Evolutionary conservation across 2,329 filamentous ascomycete genomes (phyloP).

Genomic region (Fusarium sp.): DNA sequence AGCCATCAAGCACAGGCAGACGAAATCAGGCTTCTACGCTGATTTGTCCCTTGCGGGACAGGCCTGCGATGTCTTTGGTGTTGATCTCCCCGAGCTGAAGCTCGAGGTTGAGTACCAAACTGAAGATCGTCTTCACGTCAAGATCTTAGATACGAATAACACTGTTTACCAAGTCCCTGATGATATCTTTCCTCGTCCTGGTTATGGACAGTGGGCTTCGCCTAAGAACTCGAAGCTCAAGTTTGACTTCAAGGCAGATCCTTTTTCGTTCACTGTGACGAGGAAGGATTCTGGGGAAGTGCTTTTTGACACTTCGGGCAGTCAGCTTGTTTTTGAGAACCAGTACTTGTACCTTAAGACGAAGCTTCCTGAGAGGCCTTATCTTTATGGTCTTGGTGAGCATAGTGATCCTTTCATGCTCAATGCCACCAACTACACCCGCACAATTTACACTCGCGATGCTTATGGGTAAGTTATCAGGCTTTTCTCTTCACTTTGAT

Average conservation of each 20-base stretch:
- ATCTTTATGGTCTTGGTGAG: conserved; percentile 84
- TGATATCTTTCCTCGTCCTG: conserved; percentile 70
- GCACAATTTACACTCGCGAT: conserved; percentile 71
- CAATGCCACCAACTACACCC: conserved; percentile 69
- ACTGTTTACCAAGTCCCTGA: conserved; percentile 81
- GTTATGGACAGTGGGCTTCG: conserved; percentile 39
- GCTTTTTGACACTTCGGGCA: conserved; percentile 77
- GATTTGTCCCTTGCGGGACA: conserved; percentile 75
- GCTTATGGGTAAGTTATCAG: conserved; percentile 59
- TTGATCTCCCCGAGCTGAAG: conserved; percentile 74
- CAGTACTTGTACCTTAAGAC: conserved; percentile 82
- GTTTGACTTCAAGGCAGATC: conserved; percentile 58
- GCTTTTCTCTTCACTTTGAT: rapidly evolving
- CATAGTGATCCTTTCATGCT: conserved; percentile 78
- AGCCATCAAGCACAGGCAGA: conserved; percentile 69
- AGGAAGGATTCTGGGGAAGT: conserved; percentile 57
- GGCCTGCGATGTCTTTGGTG: conserved; percentile 82
- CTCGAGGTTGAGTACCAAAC: conserved; percentile 66
- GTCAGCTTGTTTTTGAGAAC: conserved; percentile 77
- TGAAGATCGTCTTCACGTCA: conserved; percentile 73
- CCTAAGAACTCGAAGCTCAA: conserved; percentile 57
- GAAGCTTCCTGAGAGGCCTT: conserved; percentile 73
- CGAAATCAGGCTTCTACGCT: conserved; percentile 70
- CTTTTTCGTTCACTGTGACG: conserved; percentile 75
- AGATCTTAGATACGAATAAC: conserved; percentile 76